Evolutionary conservation across 139 green algal genomes (phyloP), one percentile per base, ranked within the genome.

Genomic region (Closterium sp.): DNA sequence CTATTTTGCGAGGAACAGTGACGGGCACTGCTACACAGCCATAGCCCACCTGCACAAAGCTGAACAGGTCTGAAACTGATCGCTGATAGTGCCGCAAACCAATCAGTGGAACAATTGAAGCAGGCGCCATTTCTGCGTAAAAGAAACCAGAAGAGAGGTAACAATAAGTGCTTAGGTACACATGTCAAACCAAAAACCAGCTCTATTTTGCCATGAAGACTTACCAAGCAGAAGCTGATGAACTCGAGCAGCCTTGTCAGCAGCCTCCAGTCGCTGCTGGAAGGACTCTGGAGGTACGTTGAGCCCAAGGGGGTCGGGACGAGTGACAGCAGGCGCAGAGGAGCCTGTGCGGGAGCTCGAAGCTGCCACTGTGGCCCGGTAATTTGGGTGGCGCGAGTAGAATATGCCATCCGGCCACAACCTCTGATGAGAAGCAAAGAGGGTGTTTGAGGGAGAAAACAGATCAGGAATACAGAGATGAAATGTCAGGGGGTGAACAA

Each of bases 341-440:
- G 85, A 22, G 85, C 85, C 28, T 29, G 85, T 29, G 27, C 85
- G n/a, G n/a, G 85, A 87, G 85, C 22, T 31, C 1, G 85, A 32
- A 21, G 85, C n/a, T 31, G 28, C n/a, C 10, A 31, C 27, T 17
- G 85, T 11, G n/a, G 85, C n/a, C 85, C n/a, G n/a, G n/a, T 32
- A 87, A 31, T 31, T 87, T 24, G 85, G 85, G 27, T 79, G 88
- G 38, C 88, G 34, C 42, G 88, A 31, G 42, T 90, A 90, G 88
- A 90, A 90, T 29, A 31, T 86, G 29, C 88, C 88, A 86, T 90
- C 88, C n/a, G 88, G 88, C 88, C 88, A 90, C 88, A 90, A 79
- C 27, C 28, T 50, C 88, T 90, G 88, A 24, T 24, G 9, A 86
- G 42, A 29, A 79, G 17, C 29, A 90, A 29, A 86, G 42, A 86